Base-by-base conservation (phyloP, 495 filamentous ascomycete genomes). In the Hypoxylon subgilvum region DNA sequence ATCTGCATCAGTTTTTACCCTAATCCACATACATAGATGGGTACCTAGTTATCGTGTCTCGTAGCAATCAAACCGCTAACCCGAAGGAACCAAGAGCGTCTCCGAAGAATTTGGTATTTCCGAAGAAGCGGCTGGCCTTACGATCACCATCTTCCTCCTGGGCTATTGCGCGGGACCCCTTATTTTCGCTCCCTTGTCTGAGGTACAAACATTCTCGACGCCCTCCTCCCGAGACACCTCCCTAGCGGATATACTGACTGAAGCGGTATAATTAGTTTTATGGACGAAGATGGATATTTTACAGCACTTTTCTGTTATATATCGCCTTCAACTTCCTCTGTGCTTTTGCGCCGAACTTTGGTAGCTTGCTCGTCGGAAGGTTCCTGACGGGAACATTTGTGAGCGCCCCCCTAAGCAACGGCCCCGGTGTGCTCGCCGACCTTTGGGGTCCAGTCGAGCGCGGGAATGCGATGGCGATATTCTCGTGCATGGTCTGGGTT, bases 301-400 rank as follows among this genome's bases (percentile, higher is more conserved):
- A 78, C 34, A 52, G 71, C 27, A 74, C 72, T 1, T 79, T 80
- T 43, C 48, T 66, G 13, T 39, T 69, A 10, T 84, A 79, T 52
- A 64, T 79, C 21, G 63, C 69, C 12, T 82, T 82, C 67, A 79
- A 74, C 47, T 78, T 84, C 52, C 68, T 77, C 1, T 82, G 79
- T 60, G 80, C 82, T 31, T 76, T 82, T 30, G 71, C 79, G 8
- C 76, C 76, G 1, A 82, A 81, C 43, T 69, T 84, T 10, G 79
- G 58, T 1, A 71, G 68, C 13, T 63, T 84, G 18, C 63, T 84
- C 1, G 76, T 78, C 4, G 77, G 79, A 22, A 66, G 81, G 8
- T 83, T 84, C 52, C 50, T 83, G 12, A 70, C 76, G 0, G 81
- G 82, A 19, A 79, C 76, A 4, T 80, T 80, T 39, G 80, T 78